Conservation (phyloP, 495 filamentous ascomycete species). For the Aspergillus mulundensis region DNA sequence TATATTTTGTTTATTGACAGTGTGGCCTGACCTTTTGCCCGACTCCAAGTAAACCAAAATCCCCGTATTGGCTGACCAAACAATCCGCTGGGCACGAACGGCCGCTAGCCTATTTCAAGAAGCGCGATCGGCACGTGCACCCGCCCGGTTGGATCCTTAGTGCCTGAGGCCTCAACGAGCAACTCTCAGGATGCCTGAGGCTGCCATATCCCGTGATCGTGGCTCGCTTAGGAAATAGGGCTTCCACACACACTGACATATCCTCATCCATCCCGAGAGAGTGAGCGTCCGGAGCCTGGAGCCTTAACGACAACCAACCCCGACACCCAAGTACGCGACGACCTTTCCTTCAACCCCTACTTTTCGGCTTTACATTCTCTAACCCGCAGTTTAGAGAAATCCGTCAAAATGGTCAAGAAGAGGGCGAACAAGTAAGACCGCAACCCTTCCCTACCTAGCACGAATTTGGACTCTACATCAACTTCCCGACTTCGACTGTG, state of each 20-base stretch:
- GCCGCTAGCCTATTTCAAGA: slow-evolving; percentile 4
- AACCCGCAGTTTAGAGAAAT: slow-evolving; percentile 41
- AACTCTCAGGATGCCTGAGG: slow-evolving; percentile 9
- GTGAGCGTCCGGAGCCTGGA: slow-evolving; percentile 33
- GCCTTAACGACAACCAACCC: slow-evolving; percentile 42
- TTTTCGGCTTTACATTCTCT: slow-evolving; percentile 24
- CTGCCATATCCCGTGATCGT: slow-evolving; percentile 23
- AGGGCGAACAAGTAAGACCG: slow-evolving; percentile 87
- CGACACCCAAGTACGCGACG: slow-evolving; percentile 46
- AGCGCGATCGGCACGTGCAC: slow-evolving; percentile 10
- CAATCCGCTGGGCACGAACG: slow-evolving; percentile 7
- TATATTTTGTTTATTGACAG: not conserved
- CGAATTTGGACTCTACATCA: slow-evolving; percentile 9
- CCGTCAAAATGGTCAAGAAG: slow-evolving; percentile 99
- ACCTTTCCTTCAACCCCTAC: slow-evolving; percentile 19
- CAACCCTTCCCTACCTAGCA: slow-evolving; percentile 16
- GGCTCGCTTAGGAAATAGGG: slow-evolving; percentile 46
- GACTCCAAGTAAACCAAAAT: slow-evolving; percentile 19
- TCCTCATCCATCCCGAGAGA: slow-evolving; percentile 33
- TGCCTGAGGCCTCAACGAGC: slow-evolving; percentile 9
- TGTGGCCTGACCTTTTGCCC: slow-evolving; percentile 6
- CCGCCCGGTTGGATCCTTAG: not conserved
- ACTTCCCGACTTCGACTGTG: slow-evolving; percentile 27
- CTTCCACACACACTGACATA: slow-evolving; percentile 42
- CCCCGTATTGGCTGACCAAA: slow-evolving; percentile 19